Percentiles rank a stretch among this genome's conserved stretches.
These are phyloP conservation scores for Botryotinia globosa DNA, from an alignment of 2,329 filamentous ascomycete species.

Conservation along the genomic window DNA sequence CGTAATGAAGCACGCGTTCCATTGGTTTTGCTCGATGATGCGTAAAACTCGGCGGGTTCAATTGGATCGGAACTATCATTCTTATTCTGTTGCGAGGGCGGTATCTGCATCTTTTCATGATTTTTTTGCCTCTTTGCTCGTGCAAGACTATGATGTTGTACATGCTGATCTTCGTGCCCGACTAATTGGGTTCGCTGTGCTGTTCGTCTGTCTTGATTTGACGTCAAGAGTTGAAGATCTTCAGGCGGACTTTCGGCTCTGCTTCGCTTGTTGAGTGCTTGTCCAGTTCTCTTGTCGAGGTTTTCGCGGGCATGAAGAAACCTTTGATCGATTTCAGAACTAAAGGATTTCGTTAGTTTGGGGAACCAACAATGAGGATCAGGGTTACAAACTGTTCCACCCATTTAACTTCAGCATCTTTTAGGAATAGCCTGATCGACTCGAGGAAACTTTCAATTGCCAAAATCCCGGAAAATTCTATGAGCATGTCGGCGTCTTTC, in stretches of 20 bases:
- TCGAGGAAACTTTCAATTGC: neutral
- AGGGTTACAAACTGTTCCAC: neutral
- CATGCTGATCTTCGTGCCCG: neutral
- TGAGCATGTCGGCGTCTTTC: neutral
- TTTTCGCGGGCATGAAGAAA: neutral
- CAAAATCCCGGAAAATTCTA: neutral
- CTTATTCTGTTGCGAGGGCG: neutral
- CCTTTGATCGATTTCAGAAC: neutral
- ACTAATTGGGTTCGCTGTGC: neutral
- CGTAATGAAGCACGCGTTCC: conserved; percentile 25
- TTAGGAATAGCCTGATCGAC: neutral
- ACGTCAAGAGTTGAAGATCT: neutral
- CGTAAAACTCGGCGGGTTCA: conserved; percentile 9
- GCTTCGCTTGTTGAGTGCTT: neutral
- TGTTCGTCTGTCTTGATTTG: neutral
- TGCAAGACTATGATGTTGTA: neutral
- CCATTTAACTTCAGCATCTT: neutral
- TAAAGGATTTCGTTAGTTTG: neutral
- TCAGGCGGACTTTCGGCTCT: neutral
- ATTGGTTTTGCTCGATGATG: neutral
- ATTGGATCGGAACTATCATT: neutral
- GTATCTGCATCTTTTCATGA: conserved; percentile 1
- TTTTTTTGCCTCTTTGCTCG: conserved; percentile 9
- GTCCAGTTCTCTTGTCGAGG: neutral
- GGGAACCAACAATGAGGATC: neutral